Evolutionary conservation across 1,284 basidiomycete genomes (phyloP), one percentile per base, ranked within the genome.

Genomic region (Bjerkandera adusta): DNA sequence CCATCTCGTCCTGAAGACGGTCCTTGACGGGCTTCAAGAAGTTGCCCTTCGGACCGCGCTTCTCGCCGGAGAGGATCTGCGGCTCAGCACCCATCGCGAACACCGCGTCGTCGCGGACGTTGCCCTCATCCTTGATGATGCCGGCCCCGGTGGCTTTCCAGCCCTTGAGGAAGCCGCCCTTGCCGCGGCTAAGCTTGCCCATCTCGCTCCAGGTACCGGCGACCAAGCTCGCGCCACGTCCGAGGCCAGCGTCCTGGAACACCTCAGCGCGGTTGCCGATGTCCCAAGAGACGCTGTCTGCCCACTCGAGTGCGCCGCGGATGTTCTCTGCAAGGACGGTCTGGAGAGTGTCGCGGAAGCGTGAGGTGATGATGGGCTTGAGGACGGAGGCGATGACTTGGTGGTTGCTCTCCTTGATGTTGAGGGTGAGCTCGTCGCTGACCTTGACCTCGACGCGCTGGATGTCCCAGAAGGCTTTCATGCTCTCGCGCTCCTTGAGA

Each of bases 11-110:
- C 65, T 62, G 42, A 34, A n/a, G 38, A 39, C 50, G 60, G 45
- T 73, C 67, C 21, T 53, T 58, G 18, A 83, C 36, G 1, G 71
- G 67, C 57, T 79, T 72, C 3, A 77, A 71, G 12, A 70, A 69
- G 2, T 68, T 79, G 1, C 77, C 83, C 39, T 77, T 58, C 1
- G 84, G 83, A 0, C 84, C 85, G 2, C 66, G 70, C 69, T 86
- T 84, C 51, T 81, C 73, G 0, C 81, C 79, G 18, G 72, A 62
- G 26, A 87, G 61, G 30, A 87, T 75, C 67, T 87, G 84, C 30
- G 84, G 84, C 62, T 84, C 83, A 3, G 74, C 81, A 3, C 84
- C 84, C 64, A 86, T 65, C 1, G 84, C 84, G 38, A 86, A 75
- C 44, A 66, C 63, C n/a, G 69, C 66, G 5, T 57, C 57, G 22